Conservation (phyloP, 208 protist species). For the Leishmania lainsoni region DNA sequence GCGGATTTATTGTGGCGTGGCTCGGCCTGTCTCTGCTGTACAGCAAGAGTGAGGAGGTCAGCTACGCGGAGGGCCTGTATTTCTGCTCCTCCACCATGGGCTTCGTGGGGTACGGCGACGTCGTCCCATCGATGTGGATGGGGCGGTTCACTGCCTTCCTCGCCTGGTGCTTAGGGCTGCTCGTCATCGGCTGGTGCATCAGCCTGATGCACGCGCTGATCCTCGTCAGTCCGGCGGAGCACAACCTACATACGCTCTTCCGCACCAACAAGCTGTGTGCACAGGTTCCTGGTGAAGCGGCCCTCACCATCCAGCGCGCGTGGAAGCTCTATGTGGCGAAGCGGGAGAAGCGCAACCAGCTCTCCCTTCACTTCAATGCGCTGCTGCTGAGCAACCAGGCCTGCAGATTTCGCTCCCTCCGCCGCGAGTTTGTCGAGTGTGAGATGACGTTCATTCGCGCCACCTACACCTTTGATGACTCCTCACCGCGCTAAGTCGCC, state of each 20-base stretch:
- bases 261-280: conserved; percentile 62
- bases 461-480: conserved; percentile 51
- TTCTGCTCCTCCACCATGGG: conserved; percentile 58
- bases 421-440: conserved; percentile 33
- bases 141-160: conserved; percentile 58
- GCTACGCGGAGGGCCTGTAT: conserved; percentile 53
- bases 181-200: conserved; percentile 51
- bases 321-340: conserved; percentile 62
- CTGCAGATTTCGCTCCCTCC: conserved; percentile 50
- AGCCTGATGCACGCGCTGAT: conserved; percentile 47
- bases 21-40: conserved; percentile 50
- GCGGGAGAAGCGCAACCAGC: conserved; percentile 34
- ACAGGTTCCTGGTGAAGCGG: conserved; percentile 54
- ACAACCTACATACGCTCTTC: conserved; percentile 67
- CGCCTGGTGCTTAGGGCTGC: conserved; percentile 46
- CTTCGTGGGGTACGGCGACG: conserved; percentile 64
- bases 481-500: conserved; percentile 34
- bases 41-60: conserved; percentile 45
- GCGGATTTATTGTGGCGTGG: conserved; percentile 37
- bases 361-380: conserved; percentile 61
- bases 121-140: conserved; percentile 39
- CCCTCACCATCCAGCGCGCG: conserved; percentile 64
- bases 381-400: conserved; percentile 55
- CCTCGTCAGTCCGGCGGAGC: conserved; percentile 44
- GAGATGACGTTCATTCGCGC: conserved; percentile 55